Conservation (phyloP, 2,329 filamentous ascomycete genomes). For the Diaporthe velutina region DNA sequence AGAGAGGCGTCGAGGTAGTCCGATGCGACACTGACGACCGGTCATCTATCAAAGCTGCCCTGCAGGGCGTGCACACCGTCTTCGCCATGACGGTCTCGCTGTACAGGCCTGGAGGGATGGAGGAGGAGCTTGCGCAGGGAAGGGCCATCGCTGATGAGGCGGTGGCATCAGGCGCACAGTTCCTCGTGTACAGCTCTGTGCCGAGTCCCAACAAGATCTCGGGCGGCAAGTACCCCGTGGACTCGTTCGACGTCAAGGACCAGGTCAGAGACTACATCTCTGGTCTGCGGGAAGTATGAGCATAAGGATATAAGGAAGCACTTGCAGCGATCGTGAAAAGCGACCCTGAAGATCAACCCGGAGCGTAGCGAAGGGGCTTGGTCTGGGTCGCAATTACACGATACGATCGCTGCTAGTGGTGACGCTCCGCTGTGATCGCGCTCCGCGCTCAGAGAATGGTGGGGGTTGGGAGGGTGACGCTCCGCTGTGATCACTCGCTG, state of each 20-base stretch:
- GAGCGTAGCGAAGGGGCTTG: too few relatives aligned
- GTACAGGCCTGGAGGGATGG: conserved; percentile 48
- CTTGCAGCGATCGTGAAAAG: too few relatives aligned
- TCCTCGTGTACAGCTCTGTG: conserved; percentile 62
- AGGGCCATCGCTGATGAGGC: conserved; percentile 61
- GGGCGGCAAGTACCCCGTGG: conserved; percentile 52
- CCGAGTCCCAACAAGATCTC: conserved; percentile 54
- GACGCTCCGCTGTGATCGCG: too few relatives aligned
- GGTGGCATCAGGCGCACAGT: conserved; percentile 57
- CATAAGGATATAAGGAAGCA: too few relatives aligned
- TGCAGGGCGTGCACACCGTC: conserved; percentile 54
- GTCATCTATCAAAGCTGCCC: conserved; percentile 9
- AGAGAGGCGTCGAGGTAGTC: conserved; percentile 11
- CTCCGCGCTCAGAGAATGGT: too few relatives aligned
- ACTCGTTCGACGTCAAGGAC: conserved; percentile 71
- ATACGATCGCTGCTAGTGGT: too few relatives aligned
- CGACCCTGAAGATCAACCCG: too few relatives aligned
- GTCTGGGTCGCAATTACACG: too few relatives aligned
- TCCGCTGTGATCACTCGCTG: neutral
- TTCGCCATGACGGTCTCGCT: conserved; percentile 53
- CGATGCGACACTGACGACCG: neutral
- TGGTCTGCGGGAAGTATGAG: too few relatives aligned
- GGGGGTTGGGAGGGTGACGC: neutral
- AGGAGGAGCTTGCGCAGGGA: conserved; percentile 56
- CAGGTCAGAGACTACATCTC: conserved; percentile 70